Conservation (phyloP, 805 yeast species). For the Yamadazyma phyllophila region DNA sequence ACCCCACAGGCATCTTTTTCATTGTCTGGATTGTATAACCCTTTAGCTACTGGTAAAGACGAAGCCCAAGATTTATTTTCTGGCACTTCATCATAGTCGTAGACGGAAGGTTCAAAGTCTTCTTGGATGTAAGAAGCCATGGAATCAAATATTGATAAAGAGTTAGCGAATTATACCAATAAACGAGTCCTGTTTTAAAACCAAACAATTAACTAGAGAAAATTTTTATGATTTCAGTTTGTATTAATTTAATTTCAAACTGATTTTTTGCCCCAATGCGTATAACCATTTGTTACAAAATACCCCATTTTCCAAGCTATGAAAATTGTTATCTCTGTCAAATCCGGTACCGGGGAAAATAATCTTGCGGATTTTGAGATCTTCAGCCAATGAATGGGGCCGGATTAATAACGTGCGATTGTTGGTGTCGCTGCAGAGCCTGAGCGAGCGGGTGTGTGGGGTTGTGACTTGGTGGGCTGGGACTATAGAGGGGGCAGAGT, state of each 20-base stretch:
- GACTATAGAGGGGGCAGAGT: too few relatives aligned
- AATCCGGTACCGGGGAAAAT: conserved; percentile 16
- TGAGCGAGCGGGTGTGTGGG: too few relatives aligned
- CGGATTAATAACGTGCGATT: background rate
- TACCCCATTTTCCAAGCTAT: conserved; percentile 2
- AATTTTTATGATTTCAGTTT: background rate
- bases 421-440: too few relatives aligned
- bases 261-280: background rate
- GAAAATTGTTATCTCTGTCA: conserved; percentile 7
- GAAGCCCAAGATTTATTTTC: conserved; percentile 91
- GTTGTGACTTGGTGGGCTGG: too few relatives aligned
- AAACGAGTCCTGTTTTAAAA: background rate
- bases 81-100: conserved; percentile 70
- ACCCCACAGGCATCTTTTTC: conserved; percentile 99
- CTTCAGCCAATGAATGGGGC: conserved; percentile 6
- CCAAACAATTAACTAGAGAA: conserved; percentile 1
- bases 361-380: conserved; percentile 1
- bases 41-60: conserved; percentile 80
- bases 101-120: conserved; percentile 40
- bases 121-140: conserved; percentile 40
- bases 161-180: conserved; percentile 8
- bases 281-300: background rate
- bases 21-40: conserved; percentile 87
- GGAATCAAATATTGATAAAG: background rate
- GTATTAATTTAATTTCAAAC: background rate